Conservation (phyloP, 306 rosid species). For the Pyrus bretschneideri region DNA sequence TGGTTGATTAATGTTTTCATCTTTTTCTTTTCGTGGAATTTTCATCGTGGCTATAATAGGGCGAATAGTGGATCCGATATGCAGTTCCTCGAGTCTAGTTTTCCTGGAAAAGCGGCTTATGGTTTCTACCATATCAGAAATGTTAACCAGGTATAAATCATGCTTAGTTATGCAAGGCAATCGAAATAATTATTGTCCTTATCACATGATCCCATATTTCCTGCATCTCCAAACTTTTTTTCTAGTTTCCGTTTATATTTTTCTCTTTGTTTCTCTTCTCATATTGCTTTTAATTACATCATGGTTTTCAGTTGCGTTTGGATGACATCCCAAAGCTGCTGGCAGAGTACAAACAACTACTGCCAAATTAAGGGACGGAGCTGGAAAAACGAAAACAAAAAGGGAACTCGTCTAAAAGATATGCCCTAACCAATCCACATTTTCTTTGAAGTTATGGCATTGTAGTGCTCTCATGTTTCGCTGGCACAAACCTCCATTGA, state of each 20-base stretch:
- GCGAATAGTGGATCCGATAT: slow-evolving; percentile 38
- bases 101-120: slow-evolving; percentile 36
- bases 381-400: neutral
- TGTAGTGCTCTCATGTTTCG: neutral
- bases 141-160: slow-evolving; percentile 58
- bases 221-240: neutral
- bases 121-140: slow-evolving; percentile 66
- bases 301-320: slow-evolving; percentile 65
- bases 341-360: slow-evolving; percentile 63
- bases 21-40: neutral
- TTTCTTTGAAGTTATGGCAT: neutral
- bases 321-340: slow-evolving; percentile 75
- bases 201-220: neutral
- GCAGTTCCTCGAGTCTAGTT: slow-evolving; percentile 21
- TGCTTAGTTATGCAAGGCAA: neutral
- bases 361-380: slow-evolving; percentile 13
- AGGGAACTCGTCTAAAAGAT: neutral
- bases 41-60: slow-evolving; percentile 23
- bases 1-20: neutral
- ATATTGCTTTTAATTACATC: neutral
- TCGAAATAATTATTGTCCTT: neutral
- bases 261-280: neutral
- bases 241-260: neutral
- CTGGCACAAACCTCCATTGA: neutral
- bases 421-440: neutral